phyloP scores from a whole-genome alignment of 1,139 yeast species.

The Hyphopichia buzzinii region DNA sequence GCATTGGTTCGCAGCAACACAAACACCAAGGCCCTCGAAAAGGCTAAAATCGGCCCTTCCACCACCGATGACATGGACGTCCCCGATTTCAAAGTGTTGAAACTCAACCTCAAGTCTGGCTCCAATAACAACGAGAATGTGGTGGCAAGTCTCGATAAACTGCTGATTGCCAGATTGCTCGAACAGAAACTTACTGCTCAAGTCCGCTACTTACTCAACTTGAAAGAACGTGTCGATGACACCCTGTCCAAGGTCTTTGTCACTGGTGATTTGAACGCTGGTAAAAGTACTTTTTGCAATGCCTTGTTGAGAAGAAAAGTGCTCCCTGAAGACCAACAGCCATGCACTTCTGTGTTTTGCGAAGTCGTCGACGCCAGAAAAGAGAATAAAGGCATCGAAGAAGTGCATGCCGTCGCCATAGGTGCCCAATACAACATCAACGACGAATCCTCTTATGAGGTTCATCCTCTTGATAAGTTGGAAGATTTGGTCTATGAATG shows the following conservation, averaged over 20 bases:
- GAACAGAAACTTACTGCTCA: slow-evolving; percentile 64
- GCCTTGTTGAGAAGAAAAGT: slow-evolving; percentile 76
- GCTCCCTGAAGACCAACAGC: slow-evolving; percentile 95
- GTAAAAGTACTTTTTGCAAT: slow-evolving; percentile 94
- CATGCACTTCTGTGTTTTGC: slow-evolving; percentile 94
- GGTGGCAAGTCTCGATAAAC: slow-evolving; percentile 56
- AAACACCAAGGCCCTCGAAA: slow-evolving; percentile 31
- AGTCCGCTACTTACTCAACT: slow-evolving; percentile 64
- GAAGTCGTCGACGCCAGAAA: slow-evolving; percentile 81
- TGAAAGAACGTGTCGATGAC: slow-evolving; percentile 84
- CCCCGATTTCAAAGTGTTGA: slow-evolving; percentile 57
- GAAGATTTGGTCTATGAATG: slow-evolving; percentile 72
- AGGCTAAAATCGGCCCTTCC: slow-evolving; percentile 15
- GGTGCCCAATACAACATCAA: slow-evolving; percentile 55
- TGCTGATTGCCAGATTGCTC: slow-evolving; percentile 61
- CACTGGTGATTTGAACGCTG: slow-evolving; percentile 96
- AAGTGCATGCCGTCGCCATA: slow-evolving; percentile 88
- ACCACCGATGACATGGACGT: slow-evolving; percentile 16
- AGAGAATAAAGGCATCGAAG: slow-evolving; percentile 74
- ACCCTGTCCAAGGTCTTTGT: slow-evolving; percentile 91
- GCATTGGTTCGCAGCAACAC: slow-evolving; percentile 50
- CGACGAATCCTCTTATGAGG: slow-evolving; percentile 66
- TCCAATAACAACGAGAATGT: slow-evolving; percentile 41
- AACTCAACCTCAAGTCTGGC: slow-evolving; percentile 62
- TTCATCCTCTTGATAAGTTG: slow-evolving; percentile 52